phyloP scores from a whole-genome alignment of 2,329 filamentous ascomycete species.

The Basipetospora sp. region DNA sequence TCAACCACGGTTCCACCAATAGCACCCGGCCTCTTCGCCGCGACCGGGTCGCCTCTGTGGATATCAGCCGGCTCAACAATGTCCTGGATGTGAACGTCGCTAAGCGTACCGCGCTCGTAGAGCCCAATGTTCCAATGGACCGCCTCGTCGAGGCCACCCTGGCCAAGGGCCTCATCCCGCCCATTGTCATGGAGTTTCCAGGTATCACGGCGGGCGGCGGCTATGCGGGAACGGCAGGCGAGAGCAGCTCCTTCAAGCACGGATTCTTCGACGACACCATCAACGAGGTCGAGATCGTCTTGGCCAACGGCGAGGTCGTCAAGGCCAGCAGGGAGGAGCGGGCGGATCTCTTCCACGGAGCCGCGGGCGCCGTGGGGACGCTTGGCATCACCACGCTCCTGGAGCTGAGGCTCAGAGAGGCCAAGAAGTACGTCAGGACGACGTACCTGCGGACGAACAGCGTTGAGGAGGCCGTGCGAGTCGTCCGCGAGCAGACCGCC shows the following conservation, averaged over 20 bases:
- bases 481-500: constrained; percentile 32
- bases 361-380: constrained; percentile 53
- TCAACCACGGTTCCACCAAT: constrained; percentile 66
- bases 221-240: constrained; percentile 55
- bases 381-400: constrained; percentile 53
- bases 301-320: constrained; percentile 51
- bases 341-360: constrained; percentile 48
- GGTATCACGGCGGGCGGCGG: constrained; percentile 62
- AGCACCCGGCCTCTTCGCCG: constrained; percentile 44
- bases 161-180: constrained; percentile 50
- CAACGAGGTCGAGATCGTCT: constrained; percentile 50
- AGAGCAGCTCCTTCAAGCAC: constrained; percentile 54
- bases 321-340: constrained; percentile 28
- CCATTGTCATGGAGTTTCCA: constrained; percentile 63
- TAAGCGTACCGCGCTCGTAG: constrained; percentile 47
- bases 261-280: constrained; percentile 58
- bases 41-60: constrained; percentile 31
- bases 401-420: constrained; percentile 47
- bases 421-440: constrained; percentile 45
- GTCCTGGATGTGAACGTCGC: constrained; percentile 48
- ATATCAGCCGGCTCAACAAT: constrained; percentile 49
- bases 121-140: constrained; percentile 67
- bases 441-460: constrained; percentile 43
- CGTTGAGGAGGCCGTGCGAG: constrained; percentile 30
- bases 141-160: constrained; percentile 51